Evolutionary conservation across 2,329 filamentous ascomycete genomes (phyloP).

Genomic region (Davidsoniella australis): DNA sequence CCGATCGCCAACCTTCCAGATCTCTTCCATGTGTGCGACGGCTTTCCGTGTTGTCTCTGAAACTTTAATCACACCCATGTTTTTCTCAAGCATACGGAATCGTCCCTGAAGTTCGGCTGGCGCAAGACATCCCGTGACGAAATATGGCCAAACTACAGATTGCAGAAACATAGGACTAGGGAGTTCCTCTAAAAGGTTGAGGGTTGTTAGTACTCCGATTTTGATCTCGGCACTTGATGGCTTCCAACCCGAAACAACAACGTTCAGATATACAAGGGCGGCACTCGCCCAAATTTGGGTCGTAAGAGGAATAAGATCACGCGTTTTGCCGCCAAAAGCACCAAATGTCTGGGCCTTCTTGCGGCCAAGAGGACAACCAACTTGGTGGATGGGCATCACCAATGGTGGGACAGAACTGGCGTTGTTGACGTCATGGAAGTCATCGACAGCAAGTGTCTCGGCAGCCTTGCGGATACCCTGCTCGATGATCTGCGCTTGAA

Average conservation of each 20-base stretch:
- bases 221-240: slow-evolving; percentile 27
- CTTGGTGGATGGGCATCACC: slow-evolving; percentile 11
- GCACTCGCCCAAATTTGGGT: slow-evolving; percentile 31
- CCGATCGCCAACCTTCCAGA: slow-evolving; percentile 22
- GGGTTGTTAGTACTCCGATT: slow-evolving; percentile 16
- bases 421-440: slow-evolving; percentile 3
- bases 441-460: slow-evolving; percentile 15
- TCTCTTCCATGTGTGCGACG: slow-evolving; percentile 28
- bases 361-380: slow-evolving; percentile 8
- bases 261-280: slow-evolving; percentile 28
- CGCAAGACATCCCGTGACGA: slow-evolving; percentile 25
- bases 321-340: slow-evolving; percentile 9
- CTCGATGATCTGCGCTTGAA: slow-evolving; percentile 26
- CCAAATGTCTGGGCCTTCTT: slow-evolving; percentile 9
- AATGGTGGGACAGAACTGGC: slow-evolving; percentile 4
- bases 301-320: slow-evolving; percentile 13
- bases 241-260: slow-evolving; percentile 35
- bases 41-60: slow-evolving; percentile 30
- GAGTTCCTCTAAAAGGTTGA: slow-evolving; percentile 21
- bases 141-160: slow-evolving; percentile 25
- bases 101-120: slow-evolving; percentile 23
- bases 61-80: slow-evolving; percentile 25
- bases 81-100: slow-evolving; percentile 25
- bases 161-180: slow-evolving; percentile 19
- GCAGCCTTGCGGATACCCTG: slow-evolving; percentile 21